Conservation (phyloP, 257 asterid species). For the Solanum chaucha region DNA sequence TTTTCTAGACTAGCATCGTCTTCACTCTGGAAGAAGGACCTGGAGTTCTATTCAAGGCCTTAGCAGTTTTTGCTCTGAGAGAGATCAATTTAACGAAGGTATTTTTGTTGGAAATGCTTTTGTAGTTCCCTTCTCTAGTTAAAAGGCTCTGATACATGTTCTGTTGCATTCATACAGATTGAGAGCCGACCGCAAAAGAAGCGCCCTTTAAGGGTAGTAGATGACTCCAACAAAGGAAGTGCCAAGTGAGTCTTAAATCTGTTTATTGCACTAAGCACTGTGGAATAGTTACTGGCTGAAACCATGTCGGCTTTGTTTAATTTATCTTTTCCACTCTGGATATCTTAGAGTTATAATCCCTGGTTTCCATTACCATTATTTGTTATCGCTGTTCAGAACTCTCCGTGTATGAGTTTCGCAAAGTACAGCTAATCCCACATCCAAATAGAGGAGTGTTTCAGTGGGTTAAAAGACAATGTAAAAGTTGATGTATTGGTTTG, state of each 20-base stretch:
- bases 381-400: not conserved
- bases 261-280: not conserved
- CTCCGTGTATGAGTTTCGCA: not conserved
- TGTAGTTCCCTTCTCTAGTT: not conserved
- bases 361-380: not conserved
- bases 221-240: constrained; percentile 59
- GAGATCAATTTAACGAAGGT: constrained; percentile 81
- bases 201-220: constrained; percentile 82
- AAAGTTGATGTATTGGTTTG: not conserved
- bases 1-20: constrained; percentile 75
- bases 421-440: not conserved
- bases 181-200: constrained; percentile 92
- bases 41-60: constrained; percentile 90
- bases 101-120: constrained; percentile 3
- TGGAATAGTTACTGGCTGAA: not conserved
- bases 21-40: constrained; percentile 96
- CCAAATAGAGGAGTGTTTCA: not conserved
- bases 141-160: not conserved
- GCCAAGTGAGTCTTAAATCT: constrained; percentile 53
- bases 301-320: not conserved
- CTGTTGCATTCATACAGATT: constrained; percentile 33
- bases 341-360: not conserved
- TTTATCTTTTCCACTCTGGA: not conserved
- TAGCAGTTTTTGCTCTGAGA: constrained; percentile 82
- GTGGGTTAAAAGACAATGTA: not conserved